Base-by-base conservation (phyloP, 768 basidiomycete species). In the Paxillus rubicundulus region DNA sequence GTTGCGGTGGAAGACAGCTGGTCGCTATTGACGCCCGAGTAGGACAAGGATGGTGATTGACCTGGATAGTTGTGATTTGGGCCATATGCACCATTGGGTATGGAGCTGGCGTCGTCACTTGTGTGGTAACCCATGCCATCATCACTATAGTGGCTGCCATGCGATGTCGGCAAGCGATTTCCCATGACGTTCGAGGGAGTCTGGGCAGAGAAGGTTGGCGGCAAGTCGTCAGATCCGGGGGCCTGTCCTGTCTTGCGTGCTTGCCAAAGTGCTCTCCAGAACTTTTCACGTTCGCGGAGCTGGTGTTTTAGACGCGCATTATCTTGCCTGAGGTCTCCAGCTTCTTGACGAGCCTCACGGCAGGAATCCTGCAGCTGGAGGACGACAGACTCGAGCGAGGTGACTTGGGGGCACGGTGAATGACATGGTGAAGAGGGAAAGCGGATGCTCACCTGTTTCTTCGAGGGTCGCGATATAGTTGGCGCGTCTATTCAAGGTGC, bases 401-500 rank as follows among this genome's bases (percentile, higher is more conserved):
- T 91, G 59, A 92, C 89, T 87, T 66, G 45, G 44, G 49, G 50
- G 45, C 33, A 39, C 44, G 55, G 61, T 62, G 24, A 61, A 53
- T 37, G 54, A 51, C 18, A 52, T 27, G 34, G 27, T 40, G 40
- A 38, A 38, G 8, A 30, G 18, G 45, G 36, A 47, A 43, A 33
- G 42, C 18, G 44, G 14, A 16, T 12, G 59, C 64, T 54, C 55
- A 81, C 81, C 82, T 75, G 89, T 89, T 66, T 89, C 89, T 69
- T 92, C 90, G 56, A 92, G 81, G 12, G 89, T 92, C 39, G 87
- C 82, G 65, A 92, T 92, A 68, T 92, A 92, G 70, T 89, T 91
- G 45, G 87, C 88, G 58, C 90, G 79, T 65, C 68, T 70, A 60
- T 42, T n/a, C 17, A 51, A 51, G 51, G 48, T 42, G 50, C 14